Conservation (phyloP, 352 stramenopile species). For the Phytophthora kernoviae region DNA sequence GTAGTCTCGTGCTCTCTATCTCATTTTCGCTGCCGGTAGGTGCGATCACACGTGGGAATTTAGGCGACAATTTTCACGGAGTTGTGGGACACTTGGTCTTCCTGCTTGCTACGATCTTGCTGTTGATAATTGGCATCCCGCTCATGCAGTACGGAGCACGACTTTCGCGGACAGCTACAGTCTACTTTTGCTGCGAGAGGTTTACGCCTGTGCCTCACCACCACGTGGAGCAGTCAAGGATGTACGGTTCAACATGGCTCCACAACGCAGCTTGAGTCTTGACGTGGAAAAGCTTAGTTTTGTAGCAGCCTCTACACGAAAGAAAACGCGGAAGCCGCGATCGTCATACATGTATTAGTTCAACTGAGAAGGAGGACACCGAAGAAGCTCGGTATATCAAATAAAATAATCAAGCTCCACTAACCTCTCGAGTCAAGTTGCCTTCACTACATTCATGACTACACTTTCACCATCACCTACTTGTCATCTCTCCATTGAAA, state of each 20-base stretch:
- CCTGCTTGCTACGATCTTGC: constrained; percentile 44
- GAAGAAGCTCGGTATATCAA: neutral
- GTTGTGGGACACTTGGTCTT: constrained; percentile 53
- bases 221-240: constrained; percentile 30
- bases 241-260: constrained; percentile 44
- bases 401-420: neutral
- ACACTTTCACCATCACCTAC: constrained; percentile 5
- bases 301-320: neutral
- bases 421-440: neutral
- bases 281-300: neutral
- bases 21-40: constrained; percentile 56
- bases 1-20: constrained; percentile 56
- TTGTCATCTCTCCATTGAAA: constrained; percentile 5
- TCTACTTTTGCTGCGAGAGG: constrained; percentile 74
- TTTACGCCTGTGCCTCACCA: constrained; percentile 47
- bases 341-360: neutral
- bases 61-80: constrained; percentile 46
- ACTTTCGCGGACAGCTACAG: constrained; percentile 49
- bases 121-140: constrained; percentile 53
- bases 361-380: neutral
- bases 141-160: constrained; percentile 59
- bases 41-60: constrained; percentile 35
- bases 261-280: constrained; percentile 9
- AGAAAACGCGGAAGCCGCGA: neutral
- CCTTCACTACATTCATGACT: neutral